phyloP scores from a whole-genome alignment of 495 filamentous ascomycete genomes.

The Jackrogersella minutella region DNA sequence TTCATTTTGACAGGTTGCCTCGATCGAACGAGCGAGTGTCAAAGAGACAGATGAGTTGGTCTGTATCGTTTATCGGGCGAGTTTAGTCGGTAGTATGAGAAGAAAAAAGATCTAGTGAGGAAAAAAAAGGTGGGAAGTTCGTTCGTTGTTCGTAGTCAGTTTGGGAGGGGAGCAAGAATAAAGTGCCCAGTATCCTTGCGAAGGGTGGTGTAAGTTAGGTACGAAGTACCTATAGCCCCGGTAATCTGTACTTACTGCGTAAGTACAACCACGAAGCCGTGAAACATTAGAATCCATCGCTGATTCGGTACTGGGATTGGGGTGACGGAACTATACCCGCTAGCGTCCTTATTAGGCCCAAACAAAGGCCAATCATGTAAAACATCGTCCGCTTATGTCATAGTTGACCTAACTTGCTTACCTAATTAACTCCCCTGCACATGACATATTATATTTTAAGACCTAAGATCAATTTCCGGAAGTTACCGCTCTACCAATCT shows the following conservation, averaged over 20 bases:
- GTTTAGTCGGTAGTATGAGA: slow-evolving; percentile 18
- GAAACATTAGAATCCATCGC: neutral
- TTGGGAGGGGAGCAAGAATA: slow-evolving; percentile 33
- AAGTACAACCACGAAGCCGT: too few relatives aligned
- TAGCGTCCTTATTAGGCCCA: slow-evolving; percentile 9
- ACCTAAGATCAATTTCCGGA: slow-evolving; percentile 15
- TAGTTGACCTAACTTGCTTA: slow-evolving; percentile 7
- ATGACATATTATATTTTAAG: too few relatives aligned
- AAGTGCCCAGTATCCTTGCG: slow-evolving; percentile 7
- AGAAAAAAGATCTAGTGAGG: slow-evolving; percentile 13
- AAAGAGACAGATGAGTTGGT: slow-evolving; percentile 6
- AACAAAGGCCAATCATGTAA: slow-evolving; percentile 26
- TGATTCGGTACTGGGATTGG: neutral
- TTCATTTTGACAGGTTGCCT: slow-evolving; percentile 70
- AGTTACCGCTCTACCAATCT: slow-evolving; percentile 13
- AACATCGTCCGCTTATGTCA: too few relatives aligned
- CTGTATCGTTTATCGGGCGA: slow-evolving; percentile 23
- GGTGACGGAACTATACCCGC: slow-evolving; percentile 23
- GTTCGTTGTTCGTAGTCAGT: slow-evolving; percentile 17
- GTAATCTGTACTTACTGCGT: neutral
- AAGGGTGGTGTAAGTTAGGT: slow-evolving; percentile 7
- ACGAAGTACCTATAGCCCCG: neutral
- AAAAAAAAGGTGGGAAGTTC: slow-evolving; percentile 26
- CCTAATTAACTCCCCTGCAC: too few relatives aligned
- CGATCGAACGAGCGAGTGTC: slow-evolving; percentile 16